These are phyloP conservation scores for Lavandula angustifolia DNA, from an alignment of 257 asterid genomes.

Conservation along the genomic window DNA sequence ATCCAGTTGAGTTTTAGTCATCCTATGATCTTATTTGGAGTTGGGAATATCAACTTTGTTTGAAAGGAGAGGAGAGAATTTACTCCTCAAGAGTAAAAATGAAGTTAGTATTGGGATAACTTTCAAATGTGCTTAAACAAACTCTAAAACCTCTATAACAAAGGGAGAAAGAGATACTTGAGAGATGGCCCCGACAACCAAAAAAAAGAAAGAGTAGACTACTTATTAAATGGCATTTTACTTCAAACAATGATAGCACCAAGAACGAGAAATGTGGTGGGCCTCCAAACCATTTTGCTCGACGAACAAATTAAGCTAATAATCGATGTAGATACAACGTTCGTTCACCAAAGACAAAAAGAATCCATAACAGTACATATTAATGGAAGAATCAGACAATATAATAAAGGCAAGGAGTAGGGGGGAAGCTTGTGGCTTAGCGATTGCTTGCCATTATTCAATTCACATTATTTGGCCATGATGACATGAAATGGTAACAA, in stretches of 20 bases:
- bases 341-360: conserved; percentile 35
- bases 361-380: conserved; percentile 37
- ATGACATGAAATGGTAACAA: background rate
- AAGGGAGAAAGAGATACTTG: conserved; percentile 43
- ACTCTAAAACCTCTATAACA: background rate
- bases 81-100: conserved; percentile 35
- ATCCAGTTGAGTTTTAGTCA: too few species aligned
- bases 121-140: conserved; percentile 29
- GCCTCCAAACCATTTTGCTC: background rate
- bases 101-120: conserved; percentile 29
- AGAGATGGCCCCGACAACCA: conserved; percentile 50
- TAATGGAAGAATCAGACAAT: conserved; percentile 32
- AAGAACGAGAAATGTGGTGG: conserved; percentile 41
- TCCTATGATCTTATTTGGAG: too few species aligned
- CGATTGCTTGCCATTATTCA: conserved; percentile 30
- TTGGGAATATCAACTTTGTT: conserved; percentile 86
- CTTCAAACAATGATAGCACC: background rate
- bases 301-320: background rate
- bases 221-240: conserved; percentile 36
- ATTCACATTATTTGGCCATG: conserved; percentile 35
- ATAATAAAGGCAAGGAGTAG: conserved; percentile 18
- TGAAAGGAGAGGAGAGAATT: conserved; percentile 52
- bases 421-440: conserved; percentile 27
- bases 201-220: conserved; percentile 28
- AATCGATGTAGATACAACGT: background rate